Evolutionary conservation across 176 grass and related monocot genomes (phyloP), one percentile per base, ranked within the genome.

Genomic region (Triticum timopheevii): DNA sequence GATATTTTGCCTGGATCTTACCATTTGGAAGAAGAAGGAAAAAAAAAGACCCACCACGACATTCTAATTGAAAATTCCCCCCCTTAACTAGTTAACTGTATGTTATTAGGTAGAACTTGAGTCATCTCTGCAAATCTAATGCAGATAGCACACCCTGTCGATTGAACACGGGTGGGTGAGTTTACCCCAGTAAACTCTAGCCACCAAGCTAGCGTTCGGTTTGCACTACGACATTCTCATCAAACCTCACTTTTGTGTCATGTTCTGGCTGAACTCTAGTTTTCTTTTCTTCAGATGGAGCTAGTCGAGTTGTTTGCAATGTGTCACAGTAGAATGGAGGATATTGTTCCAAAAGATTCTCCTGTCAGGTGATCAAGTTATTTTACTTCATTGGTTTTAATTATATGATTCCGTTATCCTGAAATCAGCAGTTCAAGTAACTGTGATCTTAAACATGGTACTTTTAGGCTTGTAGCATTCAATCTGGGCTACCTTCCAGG

Each of bases 401-500:
- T 45, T 61, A 3, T 71, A 69, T 24, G 20, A 7, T 76, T 86
- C 47, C 30, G 16, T 6, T 68, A 35, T 58, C 44, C 10, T 69
- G n/a, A 25, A 82, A 90, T 77, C 77, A 30, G 20, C 9, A 7
- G 52, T 71, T 71, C 19, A 49, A 78, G 83, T 81, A 47, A 45
- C n/a, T 76, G 44, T 2, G 10, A 68, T 76, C 7, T 12, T 82
- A 22, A 64, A 0, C 6, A 65, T 74, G 82, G 82, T 84, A 40
- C 87, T 82, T 80, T 13, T 85, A 98, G 93, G 86, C 84, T 98
- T 88, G 93, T 98, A 59, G 92, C 86, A 39, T 95, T 98, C 89
- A 98, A 98, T 34, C 69, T 98, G 88, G 96, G 96, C 19, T 98
- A 98, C 85, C 89, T 98, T 76, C 93, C 93, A 25, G 93, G 93